Base-by-base conservation (phyloP, 1,284 basidiomycete genomes). In the Sanghuangporus baumii region DNA sequence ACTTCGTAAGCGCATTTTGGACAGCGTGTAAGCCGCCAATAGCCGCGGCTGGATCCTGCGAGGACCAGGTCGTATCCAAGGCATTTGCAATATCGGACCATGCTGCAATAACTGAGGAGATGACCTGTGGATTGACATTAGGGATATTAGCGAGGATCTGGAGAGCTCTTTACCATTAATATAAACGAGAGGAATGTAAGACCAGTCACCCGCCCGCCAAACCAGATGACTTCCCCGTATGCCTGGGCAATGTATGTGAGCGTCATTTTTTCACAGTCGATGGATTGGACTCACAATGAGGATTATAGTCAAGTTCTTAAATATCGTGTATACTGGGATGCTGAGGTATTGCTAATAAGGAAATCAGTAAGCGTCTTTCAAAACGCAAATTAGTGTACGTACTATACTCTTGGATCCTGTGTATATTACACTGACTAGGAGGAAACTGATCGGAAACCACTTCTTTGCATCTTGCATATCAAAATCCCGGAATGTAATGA, bases 281-380 rank as follows among this genome's bases (percentile, higher is more conserved):
- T 54, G 56, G 31, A 38, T 11, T 26, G 41, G 40, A 76, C 89
- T 67, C 67, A 93, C 94, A 71, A 99, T 99, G 41, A 99, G 83
- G 68, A 99, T 98, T 71, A 99, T 99, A 34, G 97, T 98, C 69
- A 99, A 74, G 74, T 99, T 99, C 78, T 99, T 99, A 86, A 99
- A 99, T 69, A 99, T 99, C 2, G 97, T 96, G 76, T 95, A 96
- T 34, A 96, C 87, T 0, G 94, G 94, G 74, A 98, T 96, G 66
- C 86, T 90, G 56, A 98, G 80, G 75, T 87, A 93, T 93, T 96
- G 95, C 93, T 96, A 70, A 14, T 2, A 41, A 47, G 34, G 31
- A 55, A 20, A 23, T 61, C 55, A 66, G 38, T 57, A 62, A 51
- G 38, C 11, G 11, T 36, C 16, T 48, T 23, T 2, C 12, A 37